Conservation (phyloP, 176 grass and related monocot species). For the Panicum miliaceum region DNA sequence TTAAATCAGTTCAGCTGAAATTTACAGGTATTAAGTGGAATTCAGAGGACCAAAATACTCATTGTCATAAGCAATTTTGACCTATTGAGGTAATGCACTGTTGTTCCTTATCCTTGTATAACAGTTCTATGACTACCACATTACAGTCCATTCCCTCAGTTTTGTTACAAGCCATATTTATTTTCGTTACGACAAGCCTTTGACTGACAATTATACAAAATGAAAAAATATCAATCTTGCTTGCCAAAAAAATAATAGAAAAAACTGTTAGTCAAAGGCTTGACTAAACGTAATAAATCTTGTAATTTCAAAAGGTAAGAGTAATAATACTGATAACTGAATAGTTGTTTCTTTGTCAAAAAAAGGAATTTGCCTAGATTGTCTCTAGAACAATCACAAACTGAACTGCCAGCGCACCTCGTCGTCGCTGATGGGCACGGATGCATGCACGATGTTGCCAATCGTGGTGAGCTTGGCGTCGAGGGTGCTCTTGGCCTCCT, state of each 20-base stretch:
- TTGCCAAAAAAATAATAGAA: too few relatives aligned
- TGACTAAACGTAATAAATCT: too few relatives aligned
- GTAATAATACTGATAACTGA: neutral
- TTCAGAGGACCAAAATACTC: neutral
- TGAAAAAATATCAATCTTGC: too few relatives aligned
- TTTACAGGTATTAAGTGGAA: neutral
- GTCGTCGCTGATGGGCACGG: slow-evolving; percentile 71
- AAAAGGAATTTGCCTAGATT: neutral
- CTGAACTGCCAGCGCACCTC: slow-evolving; percentile 46
- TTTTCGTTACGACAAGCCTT: too few relatives aligned
- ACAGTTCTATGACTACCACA: neutral
- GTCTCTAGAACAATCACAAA: neutral
- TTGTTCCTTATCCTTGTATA: neutral
- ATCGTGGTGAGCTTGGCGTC: slow-evolving; percentile 68
- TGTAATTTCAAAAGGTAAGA: too few relatives aligned
- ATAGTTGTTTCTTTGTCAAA: neutral
- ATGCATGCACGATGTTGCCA: slow-evolving; percentile 84
- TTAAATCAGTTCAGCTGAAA: slow-evolving; percentile 27
- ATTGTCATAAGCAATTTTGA: neutral
- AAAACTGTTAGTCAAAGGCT: too few relatives aligned
- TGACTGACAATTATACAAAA: too few relatives aligned
- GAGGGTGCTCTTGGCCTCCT: slow-evolving; percentile 79
- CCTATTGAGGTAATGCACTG: neutral
- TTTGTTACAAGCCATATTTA: too few relatives aligned
- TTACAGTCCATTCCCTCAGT: neutral